phyloP scores from a whole-genome alignment of 148 eudicot genomes.

The Simmondsia chinensis region DNA sequence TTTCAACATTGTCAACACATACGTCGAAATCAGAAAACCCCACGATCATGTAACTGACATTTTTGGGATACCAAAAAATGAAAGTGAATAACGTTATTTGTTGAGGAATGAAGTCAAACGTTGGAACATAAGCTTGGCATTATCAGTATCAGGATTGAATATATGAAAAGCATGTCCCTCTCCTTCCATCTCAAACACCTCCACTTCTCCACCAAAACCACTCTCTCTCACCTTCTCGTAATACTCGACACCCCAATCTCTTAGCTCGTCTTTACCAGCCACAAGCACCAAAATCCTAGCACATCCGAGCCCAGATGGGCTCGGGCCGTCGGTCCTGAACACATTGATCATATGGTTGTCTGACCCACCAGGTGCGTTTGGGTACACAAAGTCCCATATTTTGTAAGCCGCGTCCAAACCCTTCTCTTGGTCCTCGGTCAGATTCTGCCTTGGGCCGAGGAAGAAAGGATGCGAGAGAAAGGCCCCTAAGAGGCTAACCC shows the following conservation, averaged over 20 bases:
- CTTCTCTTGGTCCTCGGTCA: too few species aligned
- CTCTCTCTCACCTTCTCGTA: constrained; percentile 19
- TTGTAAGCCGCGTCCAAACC: constrained; percentile 3
- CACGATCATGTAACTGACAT: too few species aligned
- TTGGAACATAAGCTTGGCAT: constrained; percentile 26
- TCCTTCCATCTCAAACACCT: constrained; percentile 23
- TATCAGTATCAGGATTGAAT: constrained; percentile 17
- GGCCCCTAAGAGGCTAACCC: constrained; percentile 22
- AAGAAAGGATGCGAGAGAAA: constrained; percentile 18
- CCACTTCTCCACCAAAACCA: constrained; percentile 32
- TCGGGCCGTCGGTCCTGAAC: constrained; percentile 12
- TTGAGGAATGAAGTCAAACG: constrained; percentile 27
- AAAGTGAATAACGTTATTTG: too few species aligned
- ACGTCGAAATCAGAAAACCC: too few species aligned
- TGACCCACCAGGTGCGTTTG: constrained; percentile 19
- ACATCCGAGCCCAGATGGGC: constrained; percentile 19
- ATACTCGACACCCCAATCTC: constrained; percentile 18
- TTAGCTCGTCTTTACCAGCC: constrained; percentile 19
- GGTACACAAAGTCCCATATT: constrained; percentile 31
- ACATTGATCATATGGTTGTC: constrained; percentile 27
- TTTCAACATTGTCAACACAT: too few species aligned
- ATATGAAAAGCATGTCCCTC: constrained; percentile 30
- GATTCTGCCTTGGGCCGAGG: constrained; percentile 10
- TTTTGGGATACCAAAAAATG: too few species aligned
- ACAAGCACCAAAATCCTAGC: constrained; percentile 25